phyloP scores from a whole-genome alignment of 768 basidiomycete species.

The Naganishia randhawae region DNA sequence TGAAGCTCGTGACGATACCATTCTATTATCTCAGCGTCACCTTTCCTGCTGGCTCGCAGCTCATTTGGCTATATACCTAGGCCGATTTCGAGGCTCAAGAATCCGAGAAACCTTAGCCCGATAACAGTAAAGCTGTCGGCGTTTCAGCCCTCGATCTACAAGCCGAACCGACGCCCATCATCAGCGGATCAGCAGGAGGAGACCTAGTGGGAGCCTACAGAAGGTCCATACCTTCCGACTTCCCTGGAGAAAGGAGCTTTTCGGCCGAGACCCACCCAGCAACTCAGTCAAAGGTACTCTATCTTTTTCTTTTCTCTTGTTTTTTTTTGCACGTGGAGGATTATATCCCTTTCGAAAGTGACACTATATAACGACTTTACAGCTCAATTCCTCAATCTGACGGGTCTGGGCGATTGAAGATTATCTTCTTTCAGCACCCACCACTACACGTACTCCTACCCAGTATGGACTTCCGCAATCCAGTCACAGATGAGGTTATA shows the following conservation, averaged over 20 bases:
- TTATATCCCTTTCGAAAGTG: background rate
- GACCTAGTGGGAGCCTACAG: no score
- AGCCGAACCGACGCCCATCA: background rate
- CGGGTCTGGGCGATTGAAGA: background rate
- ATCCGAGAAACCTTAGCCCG: no score
- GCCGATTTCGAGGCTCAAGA: no score
- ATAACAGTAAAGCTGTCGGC: background rate
- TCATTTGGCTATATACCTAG: no score
- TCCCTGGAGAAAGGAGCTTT: background rate
- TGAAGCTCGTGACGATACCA: no score
- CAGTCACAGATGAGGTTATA: constrained; percentile 18
- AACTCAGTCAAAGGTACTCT: background rate
- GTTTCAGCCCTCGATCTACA: constrained; percentile 1
- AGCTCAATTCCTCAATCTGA: background rate
- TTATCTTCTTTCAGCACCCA: no score
- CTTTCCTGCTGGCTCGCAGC: no score
- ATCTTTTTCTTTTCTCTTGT: no score
- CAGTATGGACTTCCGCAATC: constrained; percentile 16
- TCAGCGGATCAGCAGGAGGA: background rate
- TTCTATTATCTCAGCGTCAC: no score
- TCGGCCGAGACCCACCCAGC: background rate
- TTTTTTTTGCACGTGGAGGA: background rate
- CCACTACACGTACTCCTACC: background rate
- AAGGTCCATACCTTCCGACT: background rate
- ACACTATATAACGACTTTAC: background rate